Percentiles rank a stretch among this genome's conserved stretches.
phyloP scores from a whole-genome alignment of 2,329 filamentous ascomycete genomes.

The Trichoderma sp. region DNA sequence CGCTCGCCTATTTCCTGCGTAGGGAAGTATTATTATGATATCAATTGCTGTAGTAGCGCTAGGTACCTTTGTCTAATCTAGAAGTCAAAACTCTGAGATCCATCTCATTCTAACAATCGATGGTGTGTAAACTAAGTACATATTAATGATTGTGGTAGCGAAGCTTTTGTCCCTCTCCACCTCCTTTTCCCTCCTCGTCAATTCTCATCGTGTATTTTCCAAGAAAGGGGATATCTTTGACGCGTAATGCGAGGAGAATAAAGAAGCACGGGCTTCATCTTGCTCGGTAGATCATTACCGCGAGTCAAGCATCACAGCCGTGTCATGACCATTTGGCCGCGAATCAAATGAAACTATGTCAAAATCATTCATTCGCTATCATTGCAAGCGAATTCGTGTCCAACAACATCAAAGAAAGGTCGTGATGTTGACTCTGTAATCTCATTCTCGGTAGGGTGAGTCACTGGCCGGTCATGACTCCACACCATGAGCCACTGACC shows the following conservation, averaged over 20 bases:
- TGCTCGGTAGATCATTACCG: neutral
- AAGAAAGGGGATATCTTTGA: neutral
- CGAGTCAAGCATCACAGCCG: neutral
- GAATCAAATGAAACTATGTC: neutral
- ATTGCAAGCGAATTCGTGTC: neutral
- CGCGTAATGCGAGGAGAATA: neutral
- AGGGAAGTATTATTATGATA: neutral
- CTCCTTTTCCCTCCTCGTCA: too few relatives aligned
- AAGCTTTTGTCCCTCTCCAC: neutral
- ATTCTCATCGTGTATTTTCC: neutral
- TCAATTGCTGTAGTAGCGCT: neutral
- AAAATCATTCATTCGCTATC: neutral
- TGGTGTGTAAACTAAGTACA: neutral
- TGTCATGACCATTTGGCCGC: neutral
- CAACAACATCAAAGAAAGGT: neutral
- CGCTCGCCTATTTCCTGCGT: neutral
- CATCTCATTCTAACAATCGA: neutral
- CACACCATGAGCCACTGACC: conserved; percentile 11
- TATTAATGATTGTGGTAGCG: neutral
- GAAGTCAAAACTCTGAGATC: neutral
- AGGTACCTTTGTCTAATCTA: neutral
- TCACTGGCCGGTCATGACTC: neutral
- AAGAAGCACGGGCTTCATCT: neutral
- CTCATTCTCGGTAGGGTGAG: conserved; percentile 4
- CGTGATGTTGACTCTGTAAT: neutral